These are phyloP conservation scores for Pythium myriotylum DNA, from an alignment of 352 stramenopile species.

Conservation along the genomic window DNA sequence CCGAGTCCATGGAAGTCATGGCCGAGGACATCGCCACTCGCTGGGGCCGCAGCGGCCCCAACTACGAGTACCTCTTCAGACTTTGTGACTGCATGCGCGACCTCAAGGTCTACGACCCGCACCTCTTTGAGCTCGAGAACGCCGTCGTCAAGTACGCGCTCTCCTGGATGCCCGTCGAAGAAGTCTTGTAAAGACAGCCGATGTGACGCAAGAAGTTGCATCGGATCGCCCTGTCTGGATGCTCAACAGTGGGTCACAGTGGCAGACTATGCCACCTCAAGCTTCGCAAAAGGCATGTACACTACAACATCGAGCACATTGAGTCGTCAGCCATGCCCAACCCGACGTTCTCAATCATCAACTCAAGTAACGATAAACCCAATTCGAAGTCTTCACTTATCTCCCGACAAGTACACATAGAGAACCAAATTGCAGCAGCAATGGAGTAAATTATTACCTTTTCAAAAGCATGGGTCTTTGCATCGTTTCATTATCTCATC, in stretches of 20 bases:
- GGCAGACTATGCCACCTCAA: too few relatives aligned
- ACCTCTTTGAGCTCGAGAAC: slow-evolving; percentile 72
- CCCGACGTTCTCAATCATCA: background rate
- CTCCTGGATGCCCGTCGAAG: slow-evolving; percentile 36
- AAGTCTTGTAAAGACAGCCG: background rate
- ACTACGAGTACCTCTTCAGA: slow-evolving; percentile 86
- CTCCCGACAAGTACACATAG: too few relatives aligned
- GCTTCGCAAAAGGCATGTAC: slow-evolving; percentile 7
- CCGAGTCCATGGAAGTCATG: slow-evolving; percentile 70
- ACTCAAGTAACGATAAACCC: background rate
- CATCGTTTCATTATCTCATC: too few relatives aligned
- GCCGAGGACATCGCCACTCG: slow-evolving; percentile 77
- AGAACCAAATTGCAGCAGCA: too few relatives aligned
- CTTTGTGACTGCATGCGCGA: slow-evolving; percentile 81
- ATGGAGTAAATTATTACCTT: too few relatives aligned
- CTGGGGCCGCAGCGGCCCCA: slow-evolving; percentile 70
- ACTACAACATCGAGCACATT: background rate
- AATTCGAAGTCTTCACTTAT: too few relatives aligned
- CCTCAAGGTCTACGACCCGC: slow-evolving; percentile 72
- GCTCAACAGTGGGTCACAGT: too few relatives aligned
- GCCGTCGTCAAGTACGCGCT: slow-evolving; percentile 60
- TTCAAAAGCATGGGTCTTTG: too few relatives aligned
- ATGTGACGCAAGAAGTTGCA: too few relatives aligned
- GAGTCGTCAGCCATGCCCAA: background rate
- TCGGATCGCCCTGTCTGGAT: too few relatives aligned